Conservation (phyloP, 2,329 filamentous ascomycete species). For the Colletotrichum cereale region DNA sequence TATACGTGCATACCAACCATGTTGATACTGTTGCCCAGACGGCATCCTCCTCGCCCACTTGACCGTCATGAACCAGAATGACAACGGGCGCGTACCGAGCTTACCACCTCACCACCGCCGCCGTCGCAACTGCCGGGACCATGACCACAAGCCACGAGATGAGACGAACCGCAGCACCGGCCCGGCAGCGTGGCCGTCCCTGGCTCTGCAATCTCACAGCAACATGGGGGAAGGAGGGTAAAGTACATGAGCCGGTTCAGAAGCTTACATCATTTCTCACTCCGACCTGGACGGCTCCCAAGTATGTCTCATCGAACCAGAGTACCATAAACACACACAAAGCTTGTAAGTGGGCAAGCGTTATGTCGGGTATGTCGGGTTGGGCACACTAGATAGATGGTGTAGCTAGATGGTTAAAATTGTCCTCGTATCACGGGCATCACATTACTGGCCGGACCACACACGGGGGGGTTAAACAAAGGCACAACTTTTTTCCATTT, state of each 20-base stretch:
- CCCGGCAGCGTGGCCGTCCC: not conserved
- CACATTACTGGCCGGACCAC: no score
- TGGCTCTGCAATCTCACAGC: not conserved
- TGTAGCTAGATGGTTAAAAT: no score
- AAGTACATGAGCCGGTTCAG: not conserved
- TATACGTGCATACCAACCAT: no score
- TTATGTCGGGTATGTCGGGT: no score
- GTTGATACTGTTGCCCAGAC: no score
- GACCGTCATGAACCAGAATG: no score
- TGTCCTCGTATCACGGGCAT: not conserved
- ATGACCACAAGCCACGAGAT: not conserved
- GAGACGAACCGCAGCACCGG: not conserved
- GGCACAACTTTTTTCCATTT: conserved; percentile 36
- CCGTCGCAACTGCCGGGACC: not conserved
- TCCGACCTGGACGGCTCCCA: not conserved
- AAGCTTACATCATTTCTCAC: not conserved
- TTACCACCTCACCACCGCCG: not conserved
- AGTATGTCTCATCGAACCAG: not conserved
- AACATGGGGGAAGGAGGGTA: not conserved
- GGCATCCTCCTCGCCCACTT: no score
- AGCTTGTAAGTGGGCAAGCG: no score
- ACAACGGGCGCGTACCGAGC: not conserved
- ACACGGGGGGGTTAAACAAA: conserved; percentile 35
- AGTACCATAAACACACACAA: no score
- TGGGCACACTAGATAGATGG: no score